These are phyloP conservation scores for Hymenoscyphus infarciens DNA, from an alignment of 2,329 filamentous ascomycete genomes.

Conservation along the genomic window DNA sequence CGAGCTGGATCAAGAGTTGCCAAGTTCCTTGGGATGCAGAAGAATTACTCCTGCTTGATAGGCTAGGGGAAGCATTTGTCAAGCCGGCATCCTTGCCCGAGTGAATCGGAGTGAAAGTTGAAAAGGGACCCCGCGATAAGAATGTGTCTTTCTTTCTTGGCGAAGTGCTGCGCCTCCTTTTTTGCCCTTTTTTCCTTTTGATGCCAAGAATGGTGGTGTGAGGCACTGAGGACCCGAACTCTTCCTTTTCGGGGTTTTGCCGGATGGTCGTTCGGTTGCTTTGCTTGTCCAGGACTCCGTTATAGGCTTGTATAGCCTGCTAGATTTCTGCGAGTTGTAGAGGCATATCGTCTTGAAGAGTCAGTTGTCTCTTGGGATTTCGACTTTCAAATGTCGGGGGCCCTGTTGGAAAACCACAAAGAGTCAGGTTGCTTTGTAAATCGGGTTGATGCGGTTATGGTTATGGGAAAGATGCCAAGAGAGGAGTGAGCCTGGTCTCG, in stretches of 20 bases:
- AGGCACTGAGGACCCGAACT: not conserved
- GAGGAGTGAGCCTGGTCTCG: slow-evolving; percentile 3
- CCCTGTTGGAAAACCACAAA: not conserved
- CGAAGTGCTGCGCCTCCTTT: slow-evolving; percentile 2
- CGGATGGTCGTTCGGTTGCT: not conserved
- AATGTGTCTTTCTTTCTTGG: not conserved
- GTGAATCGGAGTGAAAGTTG: not conserved
- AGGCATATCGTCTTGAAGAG: too few species aligned
- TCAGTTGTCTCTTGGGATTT: not conserved
- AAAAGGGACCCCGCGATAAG: not conserved
- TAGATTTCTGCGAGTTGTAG: too few species aligned
- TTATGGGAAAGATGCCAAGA: slow-evolving; percentile 4
- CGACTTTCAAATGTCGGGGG: not conserved
- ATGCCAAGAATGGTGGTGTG: slow-evolving; percentile 3
- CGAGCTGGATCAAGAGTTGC: slow-evolving; percentile 4
- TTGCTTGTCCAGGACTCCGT: not conserved
- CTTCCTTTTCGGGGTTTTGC: not conserved
- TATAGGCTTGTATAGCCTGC: too few species aligned
- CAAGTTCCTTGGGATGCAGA: slow-evolving; percentile 1
- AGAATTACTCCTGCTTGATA: not conserved
- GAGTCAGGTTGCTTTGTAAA: not conserved
- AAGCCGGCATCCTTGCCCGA: not conserved
- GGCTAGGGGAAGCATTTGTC: not conserved
- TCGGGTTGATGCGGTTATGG: slow-evolving; percentile 9
- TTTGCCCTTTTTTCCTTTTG: slow-evolving; percentile 1